A percentile compares a stretch with the other conserved stretches of the same genome.
Conservation (phyloP, 345 rosid species). For the Aquilaria sinensis region DNA sequence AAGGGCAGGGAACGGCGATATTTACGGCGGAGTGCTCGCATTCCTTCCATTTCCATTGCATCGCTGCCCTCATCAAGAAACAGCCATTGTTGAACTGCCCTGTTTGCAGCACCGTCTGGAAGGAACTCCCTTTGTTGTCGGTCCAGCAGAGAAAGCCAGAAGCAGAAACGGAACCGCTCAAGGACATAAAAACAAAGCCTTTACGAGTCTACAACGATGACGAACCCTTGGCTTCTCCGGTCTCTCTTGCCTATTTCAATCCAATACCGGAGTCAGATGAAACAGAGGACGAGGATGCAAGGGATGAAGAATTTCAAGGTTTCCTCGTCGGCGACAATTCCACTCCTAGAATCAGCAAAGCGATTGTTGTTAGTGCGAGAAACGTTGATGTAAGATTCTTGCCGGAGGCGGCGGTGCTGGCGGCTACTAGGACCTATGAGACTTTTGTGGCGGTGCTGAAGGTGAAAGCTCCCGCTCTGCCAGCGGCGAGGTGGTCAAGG, state of each 20-base stretch:
- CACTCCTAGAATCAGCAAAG: conserved; percentile 12
- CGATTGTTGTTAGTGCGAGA: conserved; percentile 6
- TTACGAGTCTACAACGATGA: conserved; percentile 74
- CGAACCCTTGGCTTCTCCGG: conserved; percentile 59
- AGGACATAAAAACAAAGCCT: conserved; percentile 23
- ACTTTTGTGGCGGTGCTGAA: conserved; percentile 53
- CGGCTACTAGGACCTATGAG: conserved; percentile 45
- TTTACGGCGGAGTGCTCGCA: conserved; percentile 89
- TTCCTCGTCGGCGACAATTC: conserved; percentile 30
- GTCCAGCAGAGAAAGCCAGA: conserved; percentile 14
- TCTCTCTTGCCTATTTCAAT: conserved; percentile 43
- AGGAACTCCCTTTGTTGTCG: conserved; percentile 39
- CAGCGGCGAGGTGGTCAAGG: conserved; percentile 21
- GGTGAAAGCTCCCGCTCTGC: conserved; percentile 50
- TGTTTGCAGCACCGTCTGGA: conserved; percentile 64
- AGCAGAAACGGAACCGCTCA: conserved; percentile 17
- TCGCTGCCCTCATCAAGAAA: conserved; percentile 40
- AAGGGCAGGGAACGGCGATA: conserved; percentile 74
- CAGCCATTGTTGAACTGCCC: conserved; percentile 55
- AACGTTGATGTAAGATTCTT: conserved; percentile 41
- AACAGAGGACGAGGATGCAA: conserved; percentile 42
- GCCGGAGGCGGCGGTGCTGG: conserved; percentile 66
- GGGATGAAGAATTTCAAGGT: conserved; percentile 47
- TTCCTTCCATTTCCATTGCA: conserved; percentile 72
- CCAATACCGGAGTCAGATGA: conserved; percentile 81